These are phyloP conservation scores for Blastocladiella britannica DNA, from an alignment of 192 early-diverging fungal genomes.

Conservation along the genomic window DNA sequence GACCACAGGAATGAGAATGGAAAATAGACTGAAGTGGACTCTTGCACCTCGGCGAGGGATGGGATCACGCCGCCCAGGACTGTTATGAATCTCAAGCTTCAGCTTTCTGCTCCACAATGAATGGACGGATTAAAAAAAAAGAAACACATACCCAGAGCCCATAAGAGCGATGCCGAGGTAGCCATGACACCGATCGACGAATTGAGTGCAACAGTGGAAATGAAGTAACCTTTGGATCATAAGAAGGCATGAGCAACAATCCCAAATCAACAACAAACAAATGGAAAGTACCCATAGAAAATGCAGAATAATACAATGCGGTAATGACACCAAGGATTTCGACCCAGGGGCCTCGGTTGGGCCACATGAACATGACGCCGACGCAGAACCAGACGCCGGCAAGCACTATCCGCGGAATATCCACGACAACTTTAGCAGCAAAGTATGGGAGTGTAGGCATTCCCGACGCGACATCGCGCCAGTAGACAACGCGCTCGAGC, in stretches of 20 bases:
- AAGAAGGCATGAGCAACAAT: no score
- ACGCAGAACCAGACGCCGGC: conserved; percentile 29
- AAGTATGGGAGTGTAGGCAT: conserved; percentile 36
- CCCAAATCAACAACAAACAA: no score
- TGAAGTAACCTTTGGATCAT: no score
- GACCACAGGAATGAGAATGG: conserved; percentile 27
- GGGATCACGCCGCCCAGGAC: conserved; percentile 31
- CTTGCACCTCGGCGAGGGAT: conserved; percentile 20
- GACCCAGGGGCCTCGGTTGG: conserved; percentile 11
- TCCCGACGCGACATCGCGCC: conserved; percentile 37
- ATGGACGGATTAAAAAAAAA: no score
- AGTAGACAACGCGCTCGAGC: conserved; percentile 38
- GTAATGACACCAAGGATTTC: conserved; percentile 21
- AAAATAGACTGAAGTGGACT: conserved; percentile 6
- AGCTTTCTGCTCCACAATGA: no score
- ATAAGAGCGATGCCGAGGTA: conserved; percentile 35
- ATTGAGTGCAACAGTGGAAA: conserved; percentile 21
- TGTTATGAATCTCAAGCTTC: no score
- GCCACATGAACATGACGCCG: conserved; percentile 33
- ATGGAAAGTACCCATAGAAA: no score
- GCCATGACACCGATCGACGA: conserved; percentile 18
- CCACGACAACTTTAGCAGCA: conserved; percentile 34
- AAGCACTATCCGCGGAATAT: conserved; percentile 33
- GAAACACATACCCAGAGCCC: no score
- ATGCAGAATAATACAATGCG: conserved; percentile 26